Conservation (phyloP, 495 filamentous ascomycete species). For the Saxophila tyrrhenica region DNA sequence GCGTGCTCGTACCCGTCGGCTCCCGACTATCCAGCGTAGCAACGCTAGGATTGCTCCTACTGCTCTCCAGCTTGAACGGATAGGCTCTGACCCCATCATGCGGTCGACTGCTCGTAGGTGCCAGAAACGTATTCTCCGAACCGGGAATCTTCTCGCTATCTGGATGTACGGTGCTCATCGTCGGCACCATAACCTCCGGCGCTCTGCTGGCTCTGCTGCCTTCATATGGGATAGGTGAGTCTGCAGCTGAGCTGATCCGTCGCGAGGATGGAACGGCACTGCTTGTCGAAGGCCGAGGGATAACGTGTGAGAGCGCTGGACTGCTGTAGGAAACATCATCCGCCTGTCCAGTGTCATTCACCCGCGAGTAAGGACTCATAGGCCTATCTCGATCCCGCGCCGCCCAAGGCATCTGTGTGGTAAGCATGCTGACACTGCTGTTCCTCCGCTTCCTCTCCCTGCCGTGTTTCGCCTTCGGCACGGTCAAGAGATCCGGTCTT, state of each 20-base stretch:
- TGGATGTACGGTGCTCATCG: background rate
- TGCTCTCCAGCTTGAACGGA: slow-evolving; percentile 9
- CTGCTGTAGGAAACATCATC: background rate
- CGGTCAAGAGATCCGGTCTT: background rate
- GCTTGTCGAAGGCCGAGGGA: background rate
- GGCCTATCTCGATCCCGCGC: background rate
- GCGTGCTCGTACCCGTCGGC: background rate
- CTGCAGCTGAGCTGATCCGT: background rate
- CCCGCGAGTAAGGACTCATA: background rate
- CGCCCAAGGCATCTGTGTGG: background rate
- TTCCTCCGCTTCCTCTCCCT: background rate
- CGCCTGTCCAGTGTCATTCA: background rate
- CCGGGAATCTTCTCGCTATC: slow-evolving; percentile 7
- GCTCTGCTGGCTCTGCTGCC: background rate
- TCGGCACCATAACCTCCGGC: background rate
- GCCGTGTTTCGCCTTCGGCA: background rate
- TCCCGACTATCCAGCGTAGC: slow-evolving; percentile 12
- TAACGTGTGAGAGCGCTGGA: background rate
- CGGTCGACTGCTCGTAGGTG: slow-evolving; percentile 8
- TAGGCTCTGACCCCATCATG: slow-evolving; percentile 13
- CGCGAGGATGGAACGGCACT: background rate
- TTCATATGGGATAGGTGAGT: background rate
- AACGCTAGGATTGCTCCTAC: background rate
- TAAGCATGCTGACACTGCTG: slow-evolving; percentile 1
- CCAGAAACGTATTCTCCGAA: slow-evolving; percentile 11